A percentile compares a stretch with the other conserved stretches of the same genome.
These are phyloP conservation scores for Puccinia horiana DNA, from an alignment of 1,284 basidiomycete species.

Conservation along the genomic window DNA sequence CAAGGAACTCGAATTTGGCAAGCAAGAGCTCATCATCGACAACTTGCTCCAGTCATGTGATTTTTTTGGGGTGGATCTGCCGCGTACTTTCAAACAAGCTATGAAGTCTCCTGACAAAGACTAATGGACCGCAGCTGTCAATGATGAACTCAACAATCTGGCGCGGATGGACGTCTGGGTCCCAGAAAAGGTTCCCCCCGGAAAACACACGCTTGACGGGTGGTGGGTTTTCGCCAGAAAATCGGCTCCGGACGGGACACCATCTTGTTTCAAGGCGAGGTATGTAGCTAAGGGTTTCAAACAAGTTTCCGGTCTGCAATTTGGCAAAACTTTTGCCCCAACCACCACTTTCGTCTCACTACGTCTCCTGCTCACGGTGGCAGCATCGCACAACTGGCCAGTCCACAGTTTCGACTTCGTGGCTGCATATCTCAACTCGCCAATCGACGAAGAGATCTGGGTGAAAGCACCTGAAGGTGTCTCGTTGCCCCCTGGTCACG, in stretches of 20 bases:
- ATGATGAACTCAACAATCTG: background rate
- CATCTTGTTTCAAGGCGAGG: background rate
- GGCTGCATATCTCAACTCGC: constrained; percentile 19
- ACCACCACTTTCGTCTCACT: constrained; percentile 29
- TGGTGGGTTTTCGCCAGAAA: constrained; percentile 24
- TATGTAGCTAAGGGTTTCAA: constrained; percentile 21
- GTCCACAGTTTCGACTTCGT: constrained; percentile 27
- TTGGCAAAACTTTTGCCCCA: constrained; percentile 22
- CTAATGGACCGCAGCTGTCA: background rate
- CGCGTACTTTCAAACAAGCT: background rate
- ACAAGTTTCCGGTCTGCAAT: constrained; percentile 9
- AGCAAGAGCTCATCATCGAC: constrained; percentile 1
- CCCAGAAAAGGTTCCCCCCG: background rate
- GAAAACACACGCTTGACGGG: background rate
- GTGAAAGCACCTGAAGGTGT: background rate
- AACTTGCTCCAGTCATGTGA: background rate
- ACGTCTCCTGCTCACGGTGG: background rate
- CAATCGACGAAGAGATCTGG: constrained; percentile 22
- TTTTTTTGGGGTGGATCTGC: background rate
- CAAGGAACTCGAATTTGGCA: background rate
- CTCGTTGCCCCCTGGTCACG: background rate
- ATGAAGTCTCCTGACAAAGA: background rate
- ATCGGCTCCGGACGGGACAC: no score
- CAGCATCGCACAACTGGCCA: background rate
- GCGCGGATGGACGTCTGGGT: background rate